Evolutionary conservation across 768 basidiomycete genomes (phyloP), one percentile per base, ranked within the genome.

Genomic region (Lactarius quietus): DNA sequence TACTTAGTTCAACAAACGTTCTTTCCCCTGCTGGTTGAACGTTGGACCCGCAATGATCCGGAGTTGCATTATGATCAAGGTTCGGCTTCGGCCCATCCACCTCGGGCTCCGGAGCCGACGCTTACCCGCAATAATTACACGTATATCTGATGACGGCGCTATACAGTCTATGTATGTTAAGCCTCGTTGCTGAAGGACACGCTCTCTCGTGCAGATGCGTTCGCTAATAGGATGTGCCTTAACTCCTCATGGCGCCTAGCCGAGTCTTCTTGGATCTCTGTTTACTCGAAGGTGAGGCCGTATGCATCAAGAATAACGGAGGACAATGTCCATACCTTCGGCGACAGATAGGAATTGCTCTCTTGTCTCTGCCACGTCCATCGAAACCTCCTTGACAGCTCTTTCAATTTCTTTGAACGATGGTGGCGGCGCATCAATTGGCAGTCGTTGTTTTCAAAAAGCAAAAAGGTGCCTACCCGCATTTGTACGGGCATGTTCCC

Each of bases 191-290:
- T 51, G 23, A 57, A 63, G 9, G 67, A 68, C 53, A 61, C 23
- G 35, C 69, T 70, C 51, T 68, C 69, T 39, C 69, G 63, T n/a
- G 64, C 68, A n/a, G 69, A 70, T 15, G 68, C 69, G 20, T 58
- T 57, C 29, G 69, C 69, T 43, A 69, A 57, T 52, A 70, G n/a
- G n/a, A 63, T 55, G 43, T 57, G 28, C 54, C 59, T 53, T 36
- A 70, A 43, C 53, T 68, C 64, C 35, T 69, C 67, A 41, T 70
- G 67, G 3, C 61, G 69, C 45, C 69, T 61, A 6, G 61, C 26
- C 38, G 61, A 59, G 26, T 70, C 69, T 23, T 68, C 69, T 15
- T 57, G 61, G 18, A 65, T 38, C 20, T 62, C 69, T 70, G n/a
- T 41, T 53, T 18, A 33, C n/a, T n/a, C 56, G 48, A 18, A 26